Evolutionary conservation across 176 grass and related monocot species (phyloP).

Genomic region (Bonia amplexicaulis): DNA sequence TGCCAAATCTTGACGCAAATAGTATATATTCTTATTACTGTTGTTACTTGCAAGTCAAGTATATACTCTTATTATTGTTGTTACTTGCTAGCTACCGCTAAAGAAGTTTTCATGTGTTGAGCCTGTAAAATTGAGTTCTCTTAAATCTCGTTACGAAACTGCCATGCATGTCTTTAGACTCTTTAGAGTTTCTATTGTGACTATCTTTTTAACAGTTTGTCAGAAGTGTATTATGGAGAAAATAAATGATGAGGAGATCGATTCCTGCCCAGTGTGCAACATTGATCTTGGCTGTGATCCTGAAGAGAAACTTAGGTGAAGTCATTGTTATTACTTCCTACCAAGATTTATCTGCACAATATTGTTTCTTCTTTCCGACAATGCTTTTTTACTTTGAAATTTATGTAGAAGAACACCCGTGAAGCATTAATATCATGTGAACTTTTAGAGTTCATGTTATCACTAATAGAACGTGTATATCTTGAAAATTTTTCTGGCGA

Average conservation of each 20-base stretch:
- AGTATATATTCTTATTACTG: not conserved
- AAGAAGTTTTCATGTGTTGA: not conserved
- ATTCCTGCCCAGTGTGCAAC: constrained; percentile 73
- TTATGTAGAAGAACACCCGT: not conserved
- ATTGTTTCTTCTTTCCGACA: not conserved
- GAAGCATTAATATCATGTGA: not conserved
- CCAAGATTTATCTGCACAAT: not conserved
- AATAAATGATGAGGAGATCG: constrained; percentile 66
- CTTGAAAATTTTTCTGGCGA: not conserved
- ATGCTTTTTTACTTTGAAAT: not conserved
- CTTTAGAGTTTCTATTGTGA: constrained; percentile 29
- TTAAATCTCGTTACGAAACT: not conserved
- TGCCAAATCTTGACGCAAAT: not conserved
- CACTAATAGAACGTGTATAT: not conserved
- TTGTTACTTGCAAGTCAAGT: not conserved
- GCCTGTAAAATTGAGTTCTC: not conserved
- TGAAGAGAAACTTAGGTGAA: constrained; percentile 87
- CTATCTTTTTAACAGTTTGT: constrained; percentile 58
- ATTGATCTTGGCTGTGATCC: constrained; percentile 67
- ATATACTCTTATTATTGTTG: not conserved
- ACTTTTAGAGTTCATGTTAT: not conserved
- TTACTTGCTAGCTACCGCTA: not conserved
- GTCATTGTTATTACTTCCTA: not conserved
- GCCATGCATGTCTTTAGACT: not conserved
- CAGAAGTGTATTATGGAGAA: constrained; percentile 82